These are phyloP conservation scores for Ophiognomonia clavigignenti-juglandacearum DNA, from an alignment of 2,329 filamentous ascomycete species.

Conservation along the genomic window DNA sequence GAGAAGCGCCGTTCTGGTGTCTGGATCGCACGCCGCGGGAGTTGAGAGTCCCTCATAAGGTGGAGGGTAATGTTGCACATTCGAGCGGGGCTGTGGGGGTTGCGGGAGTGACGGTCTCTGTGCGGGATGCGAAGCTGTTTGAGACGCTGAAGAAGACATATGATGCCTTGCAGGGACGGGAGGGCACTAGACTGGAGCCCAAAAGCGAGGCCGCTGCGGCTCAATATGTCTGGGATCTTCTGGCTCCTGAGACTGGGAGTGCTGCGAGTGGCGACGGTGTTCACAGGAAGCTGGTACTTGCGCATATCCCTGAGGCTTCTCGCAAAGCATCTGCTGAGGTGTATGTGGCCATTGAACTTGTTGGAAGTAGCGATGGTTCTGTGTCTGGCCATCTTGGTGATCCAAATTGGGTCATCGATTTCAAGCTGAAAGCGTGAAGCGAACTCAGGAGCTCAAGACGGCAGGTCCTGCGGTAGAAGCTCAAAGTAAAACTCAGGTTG, in stretches of 20 bases:
- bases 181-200: background rate
- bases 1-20: constrained; percentile 60
- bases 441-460: too few relatives aligned
- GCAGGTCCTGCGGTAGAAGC: too few relatives aligned
- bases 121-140: constrained; percentile 21
- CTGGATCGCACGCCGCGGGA: constrained; percentile 55
- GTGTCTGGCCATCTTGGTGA: background rate
- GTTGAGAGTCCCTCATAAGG: constrained; percentile 47
- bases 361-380: background rate
- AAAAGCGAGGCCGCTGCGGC: background rate
- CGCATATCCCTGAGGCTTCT: background rate
- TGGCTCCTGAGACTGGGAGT: background rate
- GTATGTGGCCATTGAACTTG: background rate
- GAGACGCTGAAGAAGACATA: constrained; percentile 23
- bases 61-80: constrained; percentile 37
- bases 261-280: background rate
- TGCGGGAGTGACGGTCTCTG: constrained; percentile 34
- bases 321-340: background rate
- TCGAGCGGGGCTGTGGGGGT: constrained; percentile 48
- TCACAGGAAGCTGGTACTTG: background rate
- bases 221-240: background rate
- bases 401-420: background rate
- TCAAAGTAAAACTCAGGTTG: too few relatives aligned
- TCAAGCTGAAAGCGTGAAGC: background rate
- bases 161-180: constrained; percentile 19